Base-by-base conservation (phyloP, 805 yeast species). In the Saturnispora hagleri region DNA sequence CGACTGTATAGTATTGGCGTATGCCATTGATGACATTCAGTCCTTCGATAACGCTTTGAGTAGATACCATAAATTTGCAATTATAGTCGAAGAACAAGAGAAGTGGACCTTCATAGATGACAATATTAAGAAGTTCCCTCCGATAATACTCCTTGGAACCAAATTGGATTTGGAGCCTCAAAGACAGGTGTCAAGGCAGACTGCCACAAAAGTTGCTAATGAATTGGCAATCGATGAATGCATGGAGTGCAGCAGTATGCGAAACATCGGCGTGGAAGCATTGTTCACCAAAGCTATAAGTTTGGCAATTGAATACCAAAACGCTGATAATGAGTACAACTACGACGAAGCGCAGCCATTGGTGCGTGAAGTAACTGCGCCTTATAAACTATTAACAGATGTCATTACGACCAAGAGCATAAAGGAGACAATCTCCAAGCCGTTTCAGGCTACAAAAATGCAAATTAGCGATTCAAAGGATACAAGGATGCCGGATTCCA, bases 241-340 rank as follows among this genome's bases (percentile, higher is more conserved):
- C 53, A 57, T 76, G 57, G 96, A 90, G 67, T 84, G 95, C n/a
- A 82, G 91, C 58, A 95, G 97, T 9, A 79, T 83, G 74, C 75
- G 79, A 60, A 79, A 82, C 59, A 77, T 84, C 41, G 86, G 87
- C 60, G 86, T 90, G 22, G 89, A 85, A 57, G 87, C 86, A 59
- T 86, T 89, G 0, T 90, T 90, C 60, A 71, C 78, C 15, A 20
- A 9, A 1, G 61, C 62, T 2, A 54, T 58, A 22, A 51, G 56
- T 18, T 35, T 53, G 27, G 58, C 57, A 10, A 10, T 50, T 3
- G 33, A 53, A 9, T 46, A 55, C 42, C 48, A 50, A 24, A 33
- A 44, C 7, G 45, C 52, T 4, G 56, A 56, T 4, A 42, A 53
- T 10, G 55, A 59, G 6, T 49, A 49, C 24, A 43, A 43, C 10